A percentile compares a stretch with the other conserved stretches of the same genome.
These are phyloP conservation scores for Phyllosticta paracitricarpa DNA, from an alignment of 2,329 filamentous ascomycete genomes.

Conservation along the genomic window DNA sequence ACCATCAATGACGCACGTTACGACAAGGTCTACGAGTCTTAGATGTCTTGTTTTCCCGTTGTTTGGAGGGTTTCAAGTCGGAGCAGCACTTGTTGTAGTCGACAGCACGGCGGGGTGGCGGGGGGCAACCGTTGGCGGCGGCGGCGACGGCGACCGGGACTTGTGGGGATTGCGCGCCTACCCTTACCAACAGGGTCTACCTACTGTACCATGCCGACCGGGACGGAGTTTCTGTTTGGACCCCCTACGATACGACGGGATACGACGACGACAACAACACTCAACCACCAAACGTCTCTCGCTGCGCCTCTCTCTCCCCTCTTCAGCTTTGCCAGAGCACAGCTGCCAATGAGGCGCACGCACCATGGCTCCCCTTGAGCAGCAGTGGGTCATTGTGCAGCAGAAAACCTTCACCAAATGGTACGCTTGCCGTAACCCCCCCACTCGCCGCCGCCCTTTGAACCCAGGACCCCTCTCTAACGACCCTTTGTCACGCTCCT, in stretches of 20 bases:
- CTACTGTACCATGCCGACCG: not conserved
- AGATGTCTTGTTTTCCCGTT: not conserved
- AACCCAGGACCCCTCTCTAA: not conserved
- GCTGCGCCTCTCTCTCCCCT: not conserved
- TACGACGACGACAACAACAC: conserved; percentile 6
- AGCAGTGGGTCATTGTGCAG: conserved; percentile 68
- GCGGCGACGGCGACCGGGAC: not conserved
- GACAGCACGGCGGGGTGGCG: not conserved
- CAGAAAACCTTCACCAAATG: conserved; percentile 99
- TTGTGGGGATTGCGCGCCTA: not conserved
- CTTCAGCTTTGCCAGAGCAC: not conserved
- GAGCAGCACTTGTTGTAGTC: not conserved
- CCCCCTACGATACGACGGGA: not conserved
- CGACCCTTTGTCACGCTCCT: conserved; percentile 5
- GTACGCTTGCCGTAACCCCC: conserved; percentile 33
- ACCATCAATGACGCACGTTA: not conserved
- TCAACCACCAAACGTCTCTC: not conserved
- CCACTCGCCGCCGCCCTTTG: conserved; percentile 4
- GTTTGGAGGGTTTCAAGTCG: not conserved
- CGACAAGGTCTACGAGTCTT: not conserved
- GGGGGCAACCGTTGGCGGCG: not conserved
- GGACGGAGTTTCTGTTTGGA: not conserved
- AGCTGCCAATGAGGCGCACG: conserved; percentile 8
- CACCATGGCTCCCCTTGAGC: conserved; percentile 42
- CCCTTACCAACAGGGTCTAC: conserved; percentile 6